Evolutionary conservation across 139 green algal species (phyloP).

Genomic region (Asterochloris sp.): DNA sequence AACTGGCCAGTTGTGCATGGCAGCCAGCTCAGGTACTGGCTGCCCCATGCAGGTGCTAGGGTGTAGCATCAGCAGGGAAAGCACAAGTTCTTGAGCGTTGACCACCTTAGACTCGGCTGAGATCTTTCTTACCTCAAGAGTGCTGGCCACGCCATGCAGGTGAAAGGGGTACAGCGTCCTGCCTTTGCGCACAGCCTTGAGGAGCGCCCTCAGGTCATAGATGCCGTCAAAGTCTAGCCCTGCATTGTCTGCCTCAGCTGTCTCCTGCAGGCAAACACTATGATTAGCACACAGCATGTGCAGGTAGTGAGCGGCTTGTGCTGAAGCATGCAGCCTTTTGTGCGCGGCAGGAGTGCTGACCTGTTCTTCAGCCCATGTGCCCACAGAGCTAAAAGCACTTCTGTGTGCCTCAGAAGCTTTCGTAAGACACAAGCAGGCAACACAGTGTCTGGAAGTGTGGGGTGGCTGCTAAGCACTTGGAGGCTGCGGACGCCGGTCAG

Average conservation of each 20-base stretch:
- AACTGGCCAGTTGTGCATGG: not conserved
- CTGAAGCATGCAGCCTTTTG: too few relatives aligned
- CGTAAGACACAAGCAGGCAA: too few relatives aligned
- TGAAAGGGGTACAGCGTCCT: constrained; percentile 54
- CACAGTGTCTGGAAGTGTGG: too few relatives aligned
- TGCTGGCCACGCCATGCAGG: constrained; percentile 62
- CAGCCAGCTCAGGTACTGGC: not conserved
- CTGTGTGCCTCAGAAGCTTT: too few relatives aligned
- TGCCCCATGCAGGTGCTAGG: not conserved
- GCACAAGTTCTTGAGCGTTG: not conserved
- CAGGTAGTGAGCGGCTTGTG: too few relatives aligned
- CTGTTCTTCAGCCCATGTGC: too few relatives aligned
- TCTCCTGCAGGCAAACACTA: constrained; percentile 45
- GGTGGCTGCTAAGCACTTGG: too few relatives aligned
- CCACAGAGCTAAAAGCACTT: too few relatives aligned
- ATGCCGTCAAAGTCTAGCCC: constrained; percentile 41
- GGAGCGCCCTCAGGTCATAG: constrained; percentile 54
- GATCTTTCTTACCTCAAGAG: constrained; percentile 26
- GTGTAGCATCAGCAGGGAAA: not conserved
- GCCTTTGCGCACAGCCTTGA: constrained; percentile 38
- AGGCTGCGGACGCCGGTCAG: too few relatives aligned
- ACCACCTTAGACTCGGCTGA: not conserved
- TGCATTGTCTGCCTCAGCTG: constrained; percentile 50
- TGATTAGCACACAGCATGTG: too few relatives aligned
- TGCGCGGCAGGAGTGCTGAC: too few relatives aligned